Evolutionary conservation across 305 asterid species (phyloP).

Genomic region (Fraxinus platypoda): DNA sequence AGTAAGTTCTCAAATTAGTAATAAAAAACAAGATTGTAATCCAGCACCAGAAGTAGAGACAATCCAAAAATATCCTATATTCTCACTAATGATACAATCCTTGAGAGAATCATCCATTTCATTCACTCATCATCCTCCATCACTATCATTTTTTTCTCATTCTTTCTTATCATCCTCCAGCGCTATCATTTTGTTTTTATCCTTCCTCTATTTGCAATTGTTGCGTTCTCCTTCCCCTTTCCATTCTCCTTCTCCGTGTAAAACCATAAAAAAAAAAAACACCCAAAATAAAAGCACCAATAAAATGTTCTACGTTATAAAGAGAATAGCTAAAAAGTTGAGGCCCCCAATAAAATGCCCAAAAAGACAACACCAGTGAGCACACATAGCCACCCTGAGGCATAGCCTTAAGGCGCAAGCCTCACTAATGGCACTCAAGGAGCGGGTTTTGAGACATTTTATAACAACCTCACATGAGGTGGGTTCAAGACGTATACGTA

Average conservation of each 20-base stretch:
- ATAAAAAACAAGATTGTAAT: neutral
- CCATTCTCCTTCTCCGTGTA: neutral
- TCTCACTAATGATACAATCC: neutral
- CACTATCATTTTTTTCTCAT: neutral
- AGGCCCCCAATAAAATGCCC: neutral
- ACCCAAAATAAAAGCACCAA: neutral
- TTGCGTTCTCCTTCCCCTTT: neutral
- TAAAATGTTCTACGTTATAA: too few relatives aligned
- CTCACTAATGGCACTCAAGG: neutral
- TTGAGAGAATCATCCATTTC: neutral
- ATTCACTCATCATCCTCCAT: neutral
- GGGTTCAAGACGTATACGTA: neutral
- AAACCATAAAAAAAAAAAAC: neutral
- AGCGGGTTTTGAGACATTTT: neutral
- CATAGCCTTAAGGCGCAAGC: neutral
- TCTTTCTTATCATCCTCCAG: neutral
- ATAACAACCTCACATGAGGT: neutral
- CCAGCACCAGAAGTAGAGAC: neutral
- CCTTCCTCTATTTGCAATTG: neutral
- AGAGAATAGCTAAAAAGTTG: neutral
- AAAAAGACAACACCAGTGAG: neutral
- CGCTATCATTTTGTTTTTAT: neutral
- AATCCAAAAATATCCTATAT: neutral
- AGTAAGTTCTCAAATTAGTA: neutral
- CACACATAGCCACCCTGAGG: neutral